Percentiles rank a stretch among this genome's conserved stretches.
These are phyloP conservation scores for Syzygium malaccense DNA, from an alignment of 441 rosid species.

Conservation along the genomic window DNA sequence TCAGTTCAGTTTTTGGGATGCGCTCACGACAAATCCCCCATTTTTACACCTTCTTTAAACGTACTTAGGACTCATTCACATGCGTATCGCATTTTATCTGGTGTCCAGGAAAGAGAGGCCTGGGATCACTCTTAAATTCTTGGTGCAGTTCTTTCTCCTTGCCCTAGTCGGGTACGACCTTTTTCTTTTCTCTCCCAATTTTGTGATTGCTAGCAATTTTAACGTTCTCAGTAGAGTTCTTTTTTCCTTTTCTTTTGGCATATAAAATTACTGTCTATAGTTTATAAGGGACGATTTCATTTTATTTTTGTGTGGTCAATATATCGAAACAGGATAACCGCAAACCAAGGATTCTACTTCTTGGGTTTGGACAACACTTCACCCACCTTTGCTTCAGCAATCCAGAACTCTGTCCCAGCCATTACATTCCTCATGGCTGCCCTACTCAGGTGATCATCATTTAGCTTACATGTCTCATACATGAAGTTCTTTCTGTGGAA, in stretches of 20 bases:
- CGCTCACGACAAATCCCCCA: background rate
- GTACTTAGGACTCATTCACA: background rate
- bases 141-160: constrained; percentile 77
- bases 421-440: constrained; percentile 17
- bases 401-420: constrained; percentile 11
- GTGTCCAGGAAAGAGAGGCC: constrained; percentile 89
- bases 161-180: constrained; percentile 79
- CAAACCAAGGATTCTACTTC: background rate
- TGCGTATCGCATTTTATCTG: background rate
- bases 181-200: background rate
- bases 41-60: background rate
- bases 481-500: background rate
- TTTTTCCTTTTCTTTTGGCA: background rate
- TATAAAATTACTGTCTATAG: background rate
- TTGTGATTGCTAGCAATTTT: background rate
- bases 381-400: constrained; percentile 16
- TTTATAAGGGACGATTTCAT: background rate
- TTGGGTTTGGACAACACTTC: constrained; percentile 13
- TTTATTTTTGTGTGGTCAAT: background rate
- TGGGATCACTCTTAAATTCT: constrained; percentile 63
- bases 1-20: background rate
- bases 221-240: background rate
- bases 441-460: constrained; percentile 1
- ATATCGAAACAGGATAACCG: background rate
- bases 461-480: background rate